Evolutionary conservation across 148 eudicot genomes (phyloP).

Genomic region (Arbutus unedo): DNA sequence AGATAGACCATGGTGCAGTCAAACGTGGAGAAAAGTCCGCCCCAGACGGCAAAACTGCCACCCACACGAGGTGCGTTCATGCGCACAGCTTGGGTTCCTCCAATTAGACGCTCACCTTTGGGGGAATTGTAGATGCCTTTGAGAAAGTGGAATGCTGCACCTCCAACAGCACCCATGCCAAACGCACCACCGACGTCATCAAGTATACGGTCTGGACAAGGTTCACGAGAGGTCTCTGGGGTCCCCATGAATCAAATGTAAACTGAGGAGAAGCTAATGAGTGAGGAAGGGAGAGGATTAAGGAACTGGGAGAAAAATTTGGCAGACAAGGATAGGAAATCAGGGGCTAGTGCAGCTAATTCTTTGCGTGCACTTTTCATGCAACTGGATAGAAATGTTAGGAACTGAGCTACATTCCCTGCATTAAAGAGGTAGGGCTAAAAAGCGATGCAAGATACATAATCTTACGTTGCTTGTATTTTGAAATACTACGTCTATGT

Average conservation of each 20-base stretch:
- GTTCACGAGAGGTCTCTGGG: slow-evolving; percentile 59
- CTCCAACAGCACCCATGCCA: slow-evolving; percentile 71
- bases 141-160: slow-evolving; percentile 57
- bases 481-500: not conserved
- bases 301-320: not conserved
- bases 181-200: slow-evolving; percentile 63
- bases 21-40: slow-evolving; percentile 58
- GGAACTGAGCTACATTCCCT: slow-evolving; percentile 4
- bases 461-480: not conserved
- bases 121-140: slow-evolving; percentile 56
- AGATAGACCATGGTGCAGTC: slow-evolving; percentile 64
- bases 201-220: slow-evolving; percentile 60
- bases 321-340: not conserved
- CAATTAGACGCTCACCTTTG: slow-evolving; percentile 49
- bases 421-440: not conserved
- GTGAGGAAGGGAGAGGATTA: not conserved
- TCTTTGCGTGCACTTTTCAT: not conserved
- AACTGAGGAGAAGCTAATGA: not conserved
- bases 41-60: slow-evolving; percentile 69
- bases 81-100: slow-evolving; percentile 53
- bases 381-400: not conserved
- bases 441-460: not conserved
- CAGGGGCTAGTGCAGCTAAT: not conserved
- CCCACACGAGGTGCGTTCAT: slow-evolving; percentile 66
- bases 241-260: slow-evolving; percentile 44